Percentiles rank a stretch among this genome's conserved stretches.
phyloP scores from a whole-genome alignment of 306 rosid genomes.

The Sophora flavescens region DNA sequence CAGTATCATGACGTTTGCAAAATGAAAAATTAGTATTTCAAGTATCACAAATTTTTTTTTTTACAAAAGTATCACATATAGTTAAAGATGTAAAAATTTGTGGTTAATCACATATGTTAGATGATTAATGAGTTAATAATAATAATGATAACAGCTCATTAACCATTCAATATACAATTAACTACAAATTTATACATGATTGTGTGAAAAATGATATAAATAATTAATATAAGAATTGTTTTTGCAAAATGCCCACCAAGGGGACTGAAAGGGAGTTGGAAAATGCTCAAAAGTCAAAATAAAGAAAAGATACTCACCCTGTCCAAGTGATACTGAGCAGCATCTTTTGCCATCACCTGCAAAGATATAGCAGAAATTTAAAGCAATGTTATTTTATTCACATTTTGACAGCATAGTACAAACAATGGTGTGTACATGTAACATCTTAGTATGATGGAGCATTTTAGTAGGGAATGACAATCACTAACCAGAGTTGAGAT shows the following conservation, averaged over 20 bases:
- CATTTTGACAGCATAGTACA: conserved; percentile 6
- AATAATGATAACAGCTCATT: too few species aligned
- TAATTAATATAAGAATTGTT: too few species aligned
- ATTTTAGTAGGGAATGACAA: not conserved
- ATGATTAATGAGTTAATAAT: too few species aligned
- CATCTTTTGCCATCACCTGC: conserved; percentile 59
- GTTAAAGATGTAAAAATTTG: too few species aligned
- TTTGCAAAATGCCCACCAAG: not conserved
- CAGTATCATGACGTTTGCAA: not conserved
- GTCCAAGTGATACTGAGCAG: conserved; percentile 51
- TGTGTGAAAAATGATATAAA: too few species aligned
- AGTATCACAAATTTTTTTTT: too few species aligned
- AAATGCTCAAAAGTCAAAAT: not conserved
- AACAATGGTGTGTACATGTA: conserved; percentile 9
- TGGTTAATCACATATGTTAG: too few species aligned
- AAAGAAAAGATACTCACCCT: conserved; percentile 41
- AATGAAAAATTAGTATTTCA: not conserved
- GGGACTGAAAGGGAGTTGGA: not conserved
- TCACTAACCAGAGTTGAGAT: conserved; percentile 52
- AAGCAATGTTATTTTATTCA: not conserved
- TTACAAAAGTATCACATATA: too few species aligned
- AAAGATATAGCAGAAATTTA: conserved; percentile 6
- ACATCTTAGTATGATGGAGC: not conserved
- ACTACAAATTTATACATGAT: too few species aligned
- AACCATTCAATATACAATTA: too few species aligned